Evolutionary conservation across 805 yeast genomes (phyloP).

Genomic region (Saturnispora hagleri): DNA sequence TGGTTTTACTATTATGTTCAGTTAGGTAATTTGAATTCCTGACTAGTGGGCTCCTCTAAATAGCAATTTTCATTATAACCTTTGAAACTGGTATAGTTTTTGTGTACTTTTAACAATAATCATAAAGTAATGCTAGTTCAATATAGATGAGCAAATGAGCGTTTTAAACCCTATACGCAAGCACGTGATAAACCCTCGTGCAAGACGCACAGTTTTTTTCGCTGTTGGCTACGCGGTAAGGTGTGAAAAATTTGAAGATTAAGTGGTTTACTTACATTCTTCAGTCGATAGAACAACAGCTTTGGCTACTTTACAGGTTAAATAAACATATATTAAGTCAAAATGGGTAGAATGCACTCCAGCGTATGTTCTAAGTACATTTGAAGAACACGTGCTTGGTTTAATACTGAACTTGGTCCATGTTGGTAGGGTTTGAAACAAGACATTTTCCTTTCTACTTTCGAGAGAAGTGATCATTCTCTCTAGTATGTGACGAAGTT

Average conservation of each 20-base stretch:
- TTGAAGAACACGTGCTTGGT: conserved; percentile 10
- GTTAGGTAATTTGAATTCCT: neutral
- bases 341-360: conserved; percentile 99
- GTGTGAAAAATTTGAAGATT: neutral
- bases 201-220: neutral
- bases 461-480: neutral
- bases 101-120: neutral
- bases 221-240: neutral
- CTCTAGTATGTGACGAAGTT: neutral
- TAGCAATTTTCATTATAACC: neutral
- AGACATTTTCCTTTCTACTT: neutral
- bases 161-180: neutral
- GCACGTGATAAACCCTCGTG: conserved; percentile 8
- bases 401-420: conserved; percentile 26
- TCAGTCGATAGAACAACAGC: conserved; percentile 1
- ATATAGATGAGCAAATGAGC: neutral
- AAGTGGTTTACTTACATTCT: neutral
- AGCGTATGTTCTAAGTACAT: conserved; percentile 52
- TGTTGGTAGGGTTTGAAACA: conserved; percentile 19
- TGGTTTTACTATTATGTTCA: neutral
- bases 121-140: neutral
- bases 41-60: neutral
- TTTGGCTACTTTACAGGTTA: conserved; percentile 10
- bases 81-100: neutral
- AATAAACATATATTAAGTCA: conserved; percentile 28